These are phyloP conservation scores for Curvularia spicifera DNA, from an alignment of 2,329 filamentous ascomycete genomes.

Conservation along the genomic window DNA sequence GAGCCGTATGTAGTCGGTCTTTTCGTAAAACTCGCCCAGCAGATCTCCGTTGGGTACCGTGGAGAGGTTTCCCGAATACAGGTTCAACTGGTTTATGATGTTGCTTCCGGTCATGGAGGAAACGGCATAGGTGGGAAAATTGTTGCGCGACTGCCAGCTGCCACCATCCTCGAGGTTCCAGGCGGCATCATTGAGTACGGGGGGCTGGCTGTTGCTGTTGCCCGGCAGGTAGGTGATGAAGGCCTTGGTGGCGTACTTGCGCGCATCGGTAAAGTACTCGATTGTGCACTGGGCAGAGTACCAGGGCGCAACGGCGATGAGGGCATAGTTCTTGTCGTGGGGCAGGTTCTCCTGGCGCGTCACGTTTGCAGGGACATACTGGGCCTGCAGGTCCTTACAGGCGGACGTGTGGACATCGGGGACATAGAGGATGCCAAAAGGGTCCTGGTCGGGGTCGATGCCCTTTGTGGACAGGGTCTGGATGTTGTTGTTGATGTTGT, in stretches of 20 bases:
- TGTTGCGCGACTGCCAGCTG: constrained; percentile 73
- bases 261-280: constrained; percentile 70
- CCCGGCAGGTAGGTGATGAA: constrained; percentile 63
- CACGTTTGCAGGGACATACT: constrained; percentile 76
- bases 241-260: constrained; percentile 64
- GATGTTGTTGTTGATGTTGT: constrained; percentile 61
- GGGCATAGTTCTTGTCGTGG: constrained; percentile 67
- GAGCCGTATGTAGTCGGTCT: constrained; percentile 58
- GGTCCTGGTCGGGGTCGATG: constrained; percentile 64
- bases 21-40: constrained; percentile 49
- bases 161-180: constrained; percentile 76
- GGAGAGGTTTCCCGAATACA: constrained; percentile 79
- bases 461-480: constrained; percentile 77
- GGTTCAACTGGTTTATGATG: constrained; percentile 73
- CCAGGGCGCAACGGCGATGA: constrained; percentile 89
- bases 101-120: constrained; percentile 68
- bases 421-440: constrained; percentile 84
- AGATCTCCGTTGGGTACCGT: constrained; percentile 50
- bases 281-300: constrained; percentile 74
- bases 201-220: constrained; percentile 64
- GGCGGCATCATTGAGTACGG: constrained; percentile 65
- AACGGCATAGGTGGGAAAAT: constrained; percentile 84
- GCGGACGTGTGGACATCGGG: constrained; percentile 69
- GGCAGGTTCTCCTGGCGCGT: constrained; percentile 74
- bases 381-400: constrained; percentile 68